phyloP scores from a whole-genome alignment of 176 grass and related monocot species.

The Pharus latifolius region DNA sequence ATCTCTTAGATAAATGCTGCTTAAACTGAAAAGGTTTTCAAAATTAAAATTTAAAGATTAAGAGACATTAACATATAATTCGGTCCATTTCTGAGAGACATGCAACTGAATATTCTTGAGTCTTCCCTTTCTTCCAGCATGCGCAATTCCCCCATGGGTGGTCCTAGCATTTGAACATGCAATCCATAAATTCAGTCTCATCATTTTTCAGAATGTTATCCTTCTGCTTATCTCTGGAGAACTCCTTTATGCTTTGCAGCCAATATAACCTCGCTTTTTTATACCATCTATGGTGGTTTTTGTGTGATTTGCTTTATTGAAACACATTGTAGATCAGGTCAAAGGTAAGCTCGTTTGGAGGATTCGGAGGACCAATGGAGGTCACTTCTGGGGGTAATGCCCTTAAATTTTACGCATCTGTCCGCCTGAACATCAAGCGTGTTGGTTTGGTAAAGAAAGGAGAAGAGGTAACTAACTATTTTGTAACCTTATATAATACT shows the following conservation, averaged over 20 bases:
- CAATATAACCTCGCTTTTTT: background rate
- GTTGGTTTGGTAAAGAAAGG: conserved; percentile 88
- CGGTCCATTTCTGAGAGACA: background rate
- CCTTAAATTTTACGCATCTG: conserved; percentile 94
- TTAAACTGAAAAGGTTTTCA: background rate
- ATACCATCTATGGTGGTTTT: background rate
- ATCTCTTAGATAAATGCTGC: background rate
- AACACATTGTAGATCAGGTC: conserved; percentile 52
- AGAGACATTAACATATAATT: background rate
- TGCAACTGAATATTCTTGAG: background rate
- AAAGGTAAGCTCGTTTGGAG: conserved; percentile 80
- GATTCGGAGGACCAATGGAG: conserved; percentile 85
- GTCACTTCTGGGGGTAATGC: conserved; percentile 93
- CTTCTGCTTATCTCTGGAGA: background rate
- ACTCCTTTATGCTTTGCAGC: background rate
- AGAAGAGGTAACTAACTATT: conserved; percentile 61
- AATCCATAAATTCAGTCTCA: background rate
- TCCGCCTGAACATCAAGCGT: conserved; percentile 80
- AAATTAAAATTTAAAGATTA: background rate
- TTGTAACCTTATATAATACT: background rate
- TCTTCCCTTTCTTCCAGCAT: background rate
- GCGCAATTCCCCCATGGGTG: background rate
- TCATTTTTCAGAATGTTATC: background rate
- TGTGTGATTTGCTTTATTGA: background rate
- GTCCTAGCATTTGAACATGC: background rate